Evolutionary conservation across 768 basidiomycete species (phyloP).

Genomic region (Multifurca ochricompacta): DNA sequence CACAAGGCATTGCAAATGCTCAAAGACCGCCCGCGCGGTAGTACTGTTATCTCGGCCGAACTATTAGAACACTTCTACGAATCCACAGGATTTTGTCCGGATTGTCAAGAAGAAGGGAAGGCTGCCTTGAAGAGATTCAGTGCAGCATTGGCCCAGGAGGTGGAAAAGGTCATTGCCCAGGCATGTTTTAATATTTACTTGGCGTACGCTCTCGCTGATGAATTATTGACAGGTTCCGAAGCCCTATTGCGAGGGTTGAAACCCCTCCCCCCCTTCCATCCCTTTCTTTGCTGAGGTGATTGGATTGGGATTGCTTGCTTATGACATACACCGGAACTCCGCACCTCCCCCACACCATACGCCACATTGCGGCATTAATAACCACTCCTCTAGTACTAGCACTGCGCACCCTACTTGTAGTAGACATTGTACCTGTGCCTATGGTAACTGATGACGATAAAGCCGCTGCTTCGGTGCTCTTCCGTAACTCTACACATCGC

Average conservation of each 20-base stretch:
- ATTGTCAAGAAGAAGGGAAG: constrained; percentile 15
- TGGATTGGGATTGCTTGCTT: not conserved
- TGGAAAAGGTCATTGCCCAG: constrained; percentile 16
- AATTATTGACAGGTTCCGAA: constrained; percentile 8
- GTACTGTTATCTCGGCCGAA: constrained; percentile 8
- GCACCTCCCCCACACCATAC: not conserved
- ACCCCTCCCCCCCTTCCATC: not conserved
- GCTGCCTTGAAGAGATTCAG: constrained; percentile 13
- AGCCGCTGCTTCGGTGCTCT: too few species aligned
- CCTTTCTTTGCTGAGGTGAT: too few species aligned
- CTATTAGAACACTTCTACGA: constrained; percentile 11
- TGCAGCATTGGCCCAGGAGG: constrained; percentile 10
- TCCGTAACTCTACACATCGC: too few species aligned
- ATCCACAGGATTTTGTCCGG: not conserved
- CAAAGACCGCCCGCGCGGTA: constrained; percentile 14
- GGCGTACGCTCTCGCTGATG: not conserved
- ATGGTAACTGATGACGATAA: too few species aligned
- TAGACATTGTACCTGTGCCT: not conserved
- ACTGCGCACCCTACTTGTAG: not conserved
- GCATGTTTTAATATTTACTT: not conserved
- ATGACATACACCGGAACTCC: not conserved
- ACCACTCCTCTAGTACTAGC: not conserved
- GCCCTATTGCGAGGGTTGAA: constrained; percentile 14
- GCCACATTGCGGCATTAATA: not conserved
- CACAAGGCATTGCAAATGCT: constrained; percentile 6